Base-by-base conservation (phyloP, 176 grass and related monocot species). In the Aegilops bicornis region DNA sequence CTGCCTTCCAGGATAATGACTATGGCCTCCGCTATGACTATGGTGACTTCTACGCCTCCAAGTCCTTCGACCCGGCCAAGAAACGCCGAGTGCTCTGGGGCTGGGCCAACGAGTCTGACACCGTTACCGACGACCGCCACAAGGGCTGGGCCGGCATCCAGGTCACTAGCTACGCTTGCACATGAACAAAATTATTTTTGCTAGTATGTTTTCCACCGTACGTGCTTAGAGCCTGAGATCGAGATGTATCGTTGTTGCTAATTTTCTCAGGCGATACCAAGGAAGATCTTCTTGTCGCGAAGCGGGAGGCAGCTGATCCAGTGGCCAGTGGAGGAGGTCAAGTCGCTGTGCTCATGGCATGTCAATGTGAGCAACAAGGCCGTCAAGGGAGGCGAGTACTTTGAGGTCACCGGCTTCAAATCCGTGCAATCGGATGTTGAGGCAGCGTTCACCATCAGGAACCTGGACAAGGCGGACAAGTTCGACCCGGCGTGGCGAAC, bases 141-240 rank as follows among this genome's bases (percentile, higher is more conserved):
- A 92, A 88, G 71, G 82, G 90, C 2, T 92, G 83, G 90, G 62
- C 86, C 37, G 86, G 90, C 5, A 69, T 88, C 79, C 90, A 92
- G 78, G 90, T 62, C n/a, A n/a, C 60, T n/a, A 10, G n/a, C 60
- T 23, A 62, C 10, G 10, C 60, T 10, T 24, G 1, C 60, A 24
- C 60, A 62, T 24, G 60, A 62, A 10, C n/a, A 62, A 11, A 62
- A n/a, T 17, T 54, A 54, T 7, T 19, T 54, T 54, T 62, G 9
- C 20, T 62, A 62, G 54, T 59, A 59, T 24, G 22, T 5, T 62
- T 62, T 23, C n/a, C 0, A 62, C 60, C 0, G 3, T 10, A 54
- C 0, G 50, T 54, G 7, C 9, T n/a, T 1, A 23, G 2, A 7
- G 23, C 22, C 8, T n/a, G 7, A 10, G 2, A 7, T 62, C 9